These are phyloP conservation scores for Trichoderma pleuroti DNA, from an alignment of 2,329 filamentous ascomycete genomes.

Conservation along the genomic window DNA sequence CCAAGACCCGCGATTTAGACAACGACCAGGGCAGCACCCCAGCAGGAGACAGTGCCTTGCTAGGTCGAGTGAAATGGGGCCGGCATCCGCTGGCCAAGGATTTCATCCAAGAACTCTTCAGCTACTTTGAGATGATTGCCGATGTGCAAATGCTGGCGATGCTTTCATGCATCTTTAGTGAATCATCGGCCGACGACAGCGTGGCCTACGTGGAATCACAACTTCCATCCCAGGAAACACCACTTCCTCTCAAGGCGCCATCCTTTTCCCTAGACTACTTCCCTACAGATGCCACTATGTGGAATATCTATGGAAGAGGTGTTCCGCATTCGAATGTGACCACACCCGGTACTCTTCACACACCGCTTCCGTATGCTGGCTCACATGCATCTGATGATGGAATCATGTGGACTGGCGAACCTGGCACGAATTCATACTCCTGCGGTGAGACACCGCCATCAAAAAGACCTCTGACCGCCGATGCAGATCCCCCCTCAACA, in stretches of 20 bases:
- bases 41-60: slow-evolving; percentile 35
- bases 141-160: slow-evolving; percentile 70
- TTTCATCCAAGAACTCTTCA: slow-evolving; percentile 61
- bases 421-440: slow-evolving; percentile 56
- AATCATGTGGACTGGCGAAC: slow-evolving; percentile 49
- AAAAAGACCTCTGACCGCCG: slow-evolving; percentile 45
- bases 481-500: slow-evolving; percentile 48
- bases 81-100: slow-evolving; percentile 59
- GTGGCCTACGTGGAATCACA: slow-evolving; percentile 56
- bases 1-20: slow-evolving; percentile 30
- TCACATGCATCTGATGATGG: slow-evolving; percentile 55
- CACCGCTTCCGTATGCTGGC: slow-evolving; percentile 52
- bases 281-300: slow-evolving; percentile 53
- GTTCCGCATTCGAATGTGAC: slow-evolving; percentile 53
- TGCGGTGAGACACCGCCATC: slow-evolving; percentile 60
- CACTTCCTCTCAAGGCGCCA: slow-evolving; percentile 61
- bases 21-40: background rate
- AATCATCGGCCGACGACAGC: slow-evolving; percentile 53
- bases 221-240: slow-evolving; percentile 57
- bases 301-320: slow-evolving; percentile 50
- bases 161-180: slow-evolving; percentile 66
- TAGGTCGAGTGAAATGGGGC: slow-evolving; percentile 65
- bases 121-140: slow-evolving; percentile 58
- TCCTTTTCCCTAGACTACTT: slow-evolving; percentile 67
- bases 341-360: slow-evolving; percentile 55